Evolutionary conservation across 2,329 filamentous ascomycete species (phyloP), one percentile per base, ranked within the genome.

Genomic region (Aspergillus glaucus): DNA sequence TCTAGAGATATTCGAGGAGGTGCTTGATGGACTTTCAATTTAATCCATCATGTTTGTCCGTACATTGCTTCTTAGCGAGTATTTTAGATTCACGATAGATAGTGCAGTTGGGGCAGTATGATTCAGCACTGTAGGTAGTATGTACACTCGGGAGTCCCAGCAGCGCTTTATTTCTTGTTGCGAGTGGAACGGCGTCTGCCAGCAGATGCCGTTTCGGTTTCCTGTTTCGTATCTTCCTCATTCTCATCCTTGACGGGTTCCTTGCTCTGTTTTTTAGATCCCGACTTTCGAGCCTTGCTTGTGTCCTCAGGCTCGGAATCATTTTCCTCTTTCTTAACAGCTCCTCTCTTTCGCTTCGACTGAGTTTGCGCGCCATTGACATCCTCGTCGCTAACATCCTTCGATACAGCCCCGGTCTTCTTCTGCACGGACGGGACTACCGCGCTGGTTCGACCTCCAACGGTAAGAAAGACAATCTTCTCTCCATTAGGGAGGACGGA

Each of bases 361-460:
- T 56, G 60, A 15, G 51, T 50, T 36, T 58, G 43, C 6, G 53
- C 53, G 10, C 49, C 55, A 43, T 56, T 54, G 19, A 49, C 50
- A 40, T 62, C 55, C 26, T 64, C 61, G 3, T 60, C 68, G 42
- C 51, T 59, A n/a, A 75, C 63, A 51, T 80, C 79, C 4, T 75
- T 79, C 15, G 78, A 75, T 14, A 82, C 79, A 28, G 75, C 71
- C 1, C 77, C 80, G 2, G 79, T 83, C 75, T 95, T 95, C 75
- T 90, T 95, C 73, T 97, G 93, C 24, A 93, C 72, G 10, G 77
- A 82, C 0, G 90, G 90, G 0, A 94, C 89, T 46, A 92, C 86
- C 43, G 91, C 95, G 62, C 88, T 95, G 3, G 93, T 97, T 42
- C 93, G 77, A 2, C 92, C 91, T 0, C 92, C 92, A 0, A 97